Conservation (phyloP, 805 yeast species). For the Candida loeiensis region DNA sequence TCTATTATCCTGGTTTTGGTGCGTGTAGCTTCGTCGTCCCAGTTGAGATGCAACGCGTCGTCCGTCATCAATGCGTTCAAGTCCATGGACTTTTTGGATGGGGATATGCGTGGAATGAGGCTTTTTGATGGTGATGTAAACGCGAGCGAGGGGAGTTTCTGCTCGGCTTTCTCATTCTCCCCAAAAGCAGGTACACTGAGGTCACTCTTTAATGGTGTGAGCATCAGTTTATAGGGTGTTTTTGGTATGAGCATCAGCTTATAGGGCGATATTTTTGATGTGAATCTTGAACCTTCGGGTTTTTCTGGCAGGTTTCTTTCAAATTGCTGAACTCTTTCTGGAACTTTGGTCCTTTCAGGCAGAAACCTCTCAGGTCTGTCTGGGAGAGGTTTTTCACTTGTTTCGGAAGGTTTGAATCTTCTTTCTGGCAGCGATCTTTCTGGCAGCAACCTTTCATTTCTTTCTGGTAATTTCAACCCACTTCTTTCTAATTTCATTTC, state of each 20-base stretch:
- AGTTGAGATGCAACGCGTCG: constrained; percentile 3
- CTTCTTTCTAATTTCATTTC: no score
- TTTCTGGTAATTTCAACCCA: no score
- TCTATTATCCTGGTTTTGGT: neutral
- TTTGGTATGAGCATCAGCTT: no score
- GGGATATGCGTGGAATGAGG: constrained; percentile 29
- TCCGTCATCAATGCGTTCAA: constrained; percentile 29
- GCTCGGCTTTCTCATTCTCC: neutral
- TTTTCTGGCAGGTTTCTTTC: no score
- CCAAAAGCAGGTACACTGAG: neutral
- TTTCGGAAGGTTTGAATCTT: no score
- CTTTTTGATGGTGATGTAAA: constrained; percentile 4
- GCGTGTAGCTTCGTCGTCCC: neutral
- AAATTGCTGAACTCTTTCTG: no score
- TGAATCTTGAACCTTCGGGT: neutral
- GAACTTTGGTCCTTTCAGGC: no score
- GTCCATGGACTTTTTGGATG: constrained; percentile 39
- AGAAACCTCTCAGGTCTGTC: no score
- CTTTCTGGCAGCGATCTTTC: no score
- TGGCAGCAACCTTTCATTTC: no score
- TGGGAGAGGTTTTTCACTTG: no score
- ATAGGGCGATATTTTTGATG: neutral
- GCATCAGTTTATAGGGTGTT: neutral
- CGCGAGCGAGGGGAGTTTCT: neutral
- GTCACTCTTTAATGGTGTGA: neutral